Evolutionary conservation across 192 early-diverging fungal genomes (phyloP), one percentile per base, ranked within the genome.

Genomic region (Mortierella hygrophila): DNA sequence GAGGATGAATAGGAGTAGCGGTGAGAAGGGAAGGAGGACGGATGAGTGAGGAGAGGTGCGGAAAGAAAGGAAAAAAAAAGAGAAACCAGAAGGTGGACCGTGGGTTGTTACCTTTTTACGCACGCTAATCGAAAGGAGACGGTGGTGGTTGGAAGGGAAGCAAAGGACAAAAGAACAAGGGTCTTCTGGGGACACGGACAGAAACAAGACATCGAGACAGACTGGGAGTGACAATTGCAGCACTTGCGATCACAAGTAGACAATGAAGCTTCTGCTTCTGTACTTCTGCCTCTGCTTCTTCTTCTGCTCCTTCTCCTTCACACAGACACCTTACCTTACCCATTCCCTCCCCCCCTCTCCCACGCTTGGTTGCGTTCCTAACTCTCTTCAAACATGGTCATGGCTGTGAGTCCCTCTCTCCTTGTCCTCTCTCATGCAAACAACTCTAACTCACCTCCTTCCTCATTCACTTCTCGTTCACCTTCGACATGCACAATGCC

Each of bases 341-440:
- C 71, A 63, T 21, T 41, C 63, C 26, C 10, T 29, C 54, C 41
- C 55, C 46, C 60, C 21, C 38, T 74, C 38, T 1, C 52, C 15
- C n/a, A 65, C 60, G 60, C 60, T 65, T 65, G 60, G 26, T 3
- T 65, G 29, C 60, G 15, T 55, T 42, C 47, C 76, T 70, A 20
- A 76, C 70, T 49, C 32, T 68, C 40, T 75, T 42, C 29, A 78
- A 72, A 13, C 77, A 85, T 85, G 77, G 72, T 77, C 55, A 74
- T 83, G 82, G 82, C 82, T 70, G 82, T 83, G 76, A 78, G 82
- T 78, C 26, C 55, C 26, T 21, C 3, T 11, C 38, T 46, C 40
- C 41, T 38, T 26, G 29, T 9, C 57, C 40, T 13, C n/a, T 18
- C 0, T 37, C 32, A 60, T 47, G n/a, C 41, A 16, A 52, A 78